Evolutionary conservation across 108 stramenopile species (phyloP).

Genomic region (Cyclotella distinguenda): DNA sequence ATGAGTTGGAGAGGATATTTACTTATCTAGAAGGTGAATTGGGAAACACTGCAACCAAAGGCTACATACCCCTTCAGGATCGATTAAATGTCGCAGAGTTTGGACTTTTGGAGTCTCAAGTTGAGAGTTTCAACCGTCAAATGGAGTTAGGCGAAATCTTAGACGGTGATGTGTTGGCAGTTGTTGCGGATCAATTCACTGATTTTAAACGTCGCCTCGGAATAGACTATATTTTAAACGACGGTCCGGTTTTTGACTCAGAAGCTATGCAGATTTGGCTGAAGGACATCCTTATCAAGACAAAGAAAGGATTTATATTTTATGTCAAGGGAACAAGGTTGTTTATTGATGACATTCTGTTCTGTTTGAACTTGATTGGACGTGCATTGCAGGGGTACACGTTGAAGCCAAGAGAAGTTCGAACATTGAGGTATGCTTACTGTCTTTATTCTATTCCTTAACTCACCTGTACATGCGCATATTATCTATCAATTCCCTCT

Average conservation of each 20-base stretch:
- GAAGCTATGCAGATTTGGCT: conserved; percentile 71
- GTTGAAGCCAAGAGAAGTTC: conserved; percentile 94
- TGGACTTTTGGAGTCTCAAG: conserved; percentile 90
- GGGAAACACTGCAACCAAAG: conserved; percentile 70
- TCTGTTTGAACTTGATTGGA: conserved; percentile 71
- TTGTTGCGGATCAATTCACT: conserved; percentile 75
- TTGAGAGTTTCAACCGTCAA: conserved; percentile 72
- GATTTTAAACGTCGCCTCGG: conserved; percentile 93
- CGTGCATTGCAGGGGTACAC: conserved; percentile 91
- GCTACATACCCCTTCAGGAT: conserved; percentile 88
- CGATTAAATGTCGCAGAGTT: conserved; percentile 95
- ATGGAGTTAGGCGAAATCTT: conserved; percentile 57
- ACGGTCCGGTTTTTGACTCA: conserved; percentile 67
- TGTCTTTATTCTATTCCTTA: too few species aligned
- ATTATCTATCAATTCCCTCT: too few species aligned
- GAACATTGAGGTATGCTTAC: conserved; percentile 78
- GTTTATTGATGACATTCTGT: conserved; percentile 84
- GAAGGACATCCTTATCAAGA: conserved; percentile 56
- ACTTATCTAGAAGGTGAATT: conserved; percentile 87
- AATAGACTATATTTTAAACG: conserved; percentile 84
- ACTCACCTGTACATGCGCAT: too few species aligned
- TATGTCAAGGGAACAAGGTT: conserved; percentile 82
- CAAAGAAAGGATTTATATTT: conserved; percentile 77
- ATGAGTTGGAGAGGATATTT: conserved; percentile 91
- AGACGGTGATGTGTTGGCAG: conserved; percentile 78